Base-by-base conservation (phyloP, 306 rosid species). In the Fragaria ananassa region DNA sequence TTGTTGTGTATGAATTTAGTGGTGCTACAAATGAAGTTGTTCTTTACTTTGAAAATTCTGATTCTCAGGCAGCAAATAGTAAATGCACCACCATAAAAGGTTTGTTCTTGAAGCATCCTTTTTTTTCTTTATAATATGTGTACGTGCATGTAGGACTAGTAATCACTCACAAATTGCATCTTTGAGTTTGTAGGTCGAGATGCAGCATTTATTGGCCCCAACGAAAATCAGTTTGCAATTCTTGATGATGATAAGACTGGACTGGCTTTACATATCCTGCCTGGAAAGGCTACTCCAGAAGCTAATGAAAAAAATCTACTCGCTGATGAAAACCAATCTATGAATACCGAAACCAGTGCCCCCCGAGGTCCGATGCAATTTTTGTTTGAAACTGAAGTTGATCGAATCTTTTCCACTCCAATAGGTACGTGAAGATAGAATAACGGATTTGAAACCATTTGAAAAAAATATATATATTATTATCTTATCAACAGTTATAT, bases 231-330 rank as follows among this genome's bases (percentile, higher is more conserved):
- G 84, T 96, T 91, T 89, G 96, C 96, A 46, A 83, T 92, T 79
- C 98, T 96, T 29, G 99, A 96, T 68, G 99, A 91, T 31, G 99
- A 96, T 85, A 88, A 87, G 92, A 92, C 93, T 72, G 99, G 93
- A 75, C 77, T 96, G 81, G 89, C 91, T 58, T 78, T 96, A 74
- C 90, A 87, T 86, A 84, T 81, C 49, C 83, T 96, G 41, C 93
- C 96, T n/a, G 97, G 93, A 86, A 92, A 88, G 70, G 83, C 85
- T 70, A 79, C 93, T 62, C 79, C 83, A 58, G 97, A 88, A 63
- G 74, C 80, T 42, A 92, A 88, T 77, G 93, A 92, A 18, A 86
- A 78, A 80, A 89, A 82, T 69, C 76, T 81, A 58, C 79, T 79
- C 39, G 53, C 90, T 80, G 92, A 86, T 68, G 93, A 91, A 74